phyloP scores from a whole-genome alignment of 139 green algal species.

The Picochlorum sp. region DNA sequence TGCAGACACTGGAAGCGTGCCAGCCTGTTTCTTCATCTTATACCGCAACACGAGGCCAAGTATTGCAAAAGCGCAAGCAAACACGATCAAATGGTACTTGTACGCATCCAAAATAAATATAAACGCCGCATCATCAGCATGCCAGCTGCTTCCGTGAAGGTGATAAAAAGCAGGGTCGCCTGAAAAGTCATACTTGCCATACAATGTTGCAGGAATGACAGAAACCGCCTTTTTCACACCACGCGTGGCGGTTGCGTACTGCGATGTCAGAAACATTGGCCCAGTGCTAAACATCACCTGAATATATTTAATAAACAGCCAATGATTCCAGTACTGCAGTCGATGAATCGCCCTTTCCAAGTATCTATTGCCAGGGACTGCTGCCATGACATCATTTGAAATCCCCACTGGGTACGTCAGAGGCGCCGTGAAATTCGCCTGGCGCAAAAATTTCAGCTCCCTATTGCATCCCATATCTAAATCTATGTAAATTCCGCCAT shows the following conservation, averaged over 20 bases:
- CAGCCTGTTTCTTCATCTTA: not conserved
- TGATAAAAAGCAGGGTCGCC: constrained; percentile 31
- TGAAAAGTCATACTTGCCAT: constrained; percentile 42
- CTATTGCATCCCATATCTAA: constrained; percentile 39
- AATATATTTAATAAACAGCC: constrained; percentile 42
- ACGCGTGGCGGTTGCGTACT: constrained; percentile 8
- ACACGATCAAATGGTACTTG: constrained; percentile 7
- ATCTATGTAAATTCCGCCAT: constrained; percentile 49
- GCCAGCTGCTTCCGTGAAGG: constrained; percentile 42
- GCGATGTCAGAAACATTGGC: constrained; percentile 48
- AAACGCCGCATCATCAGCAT: constrained; percentile 36
- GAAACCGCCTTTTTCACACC: constrained; percentile 9
- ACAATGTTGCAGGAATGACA: constrained; percentile 28
- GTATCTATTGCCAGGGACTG: constrained; percentile 17
- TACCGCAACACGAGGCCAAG: not conserved
- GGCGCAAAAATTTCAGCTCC: constrained; percentile 34
- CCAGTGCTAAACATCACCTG: constrained; percentile 53
- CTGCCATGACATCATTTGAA: constrained; percentile 45
- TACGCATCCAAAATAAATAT: constrained; percentile 40
- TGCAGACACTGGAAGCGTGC: not conserved
- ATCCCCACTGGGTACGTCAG: constrained; percentile 42
- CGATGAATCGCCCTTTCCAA: constrained; percentile 8
- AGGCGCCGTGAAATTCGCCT: constrained; percentile 34
- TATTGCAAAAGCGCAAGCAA: not conserved
- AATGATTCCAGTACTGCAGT: constrained; percentile 33